Evolutionary conservation across 1,139 yeast species (phyloP), one percentile per base, ranked within the genome.

Genomic region (Candida labiduridarum): DNA sequence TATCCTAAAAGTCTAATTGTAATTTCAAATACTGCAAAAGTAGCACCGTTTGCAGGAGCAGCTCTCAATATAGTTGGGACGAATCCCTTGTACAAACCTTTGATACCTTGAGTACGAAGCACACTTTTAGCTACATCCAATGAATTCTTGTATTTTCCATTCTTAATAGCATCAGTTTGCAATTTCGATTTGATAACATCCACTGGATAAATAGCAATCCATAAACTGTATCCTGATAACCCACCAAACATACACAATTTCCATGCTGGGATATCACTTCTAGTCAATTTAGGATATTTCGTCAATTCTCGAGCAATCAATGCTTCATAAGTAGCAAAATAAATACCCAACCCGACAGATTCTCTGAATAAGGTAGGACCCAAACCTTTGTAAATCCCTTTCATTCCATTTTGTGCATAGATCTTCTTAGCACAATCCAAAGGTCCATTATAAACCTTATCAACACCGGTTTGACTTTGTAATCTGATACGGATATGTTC

Each of bases 11-110:
- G 66, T 69, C 95, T 82, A 87, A 90, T 87, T 5, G 96, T 87
- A 49, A 88, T 68, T 69, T 92, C 98, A 64, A 92, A 92, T 10
- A 95, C 90, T 48, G 90, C 89, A 71, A 92, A 92, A 1, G 98
- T 92, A 30, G 96, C 96, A 47, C 97, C 98, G 64, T 92, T 92
- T 15, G 96, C 98, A 3, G 98, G 98, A 2, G 96, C 96, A 48
- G 98, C 97, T 69, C 98, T 85, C 59, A 92, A 74, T 56, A 92
- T 83, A 1, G 98, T 91, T 46, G 98, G 97, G 19, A 85, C 69
- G 64, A 91, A 90, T 1, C 98, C 98, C 68, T 87, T 84, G 69
- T 89, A 86, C 63, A 92, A 89, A 0, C 96, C 96, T 58, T 76
- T 76, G 48, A 84, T 57, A 33, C 97, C 97, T 48, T 76, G 74